Percentiles rank a stretch among this genome's conserved stretches.
Evolutionary conservation across 768 basidiomycete genomes (phyloP).

Genomic region (Hericium coralloides): DNA sequence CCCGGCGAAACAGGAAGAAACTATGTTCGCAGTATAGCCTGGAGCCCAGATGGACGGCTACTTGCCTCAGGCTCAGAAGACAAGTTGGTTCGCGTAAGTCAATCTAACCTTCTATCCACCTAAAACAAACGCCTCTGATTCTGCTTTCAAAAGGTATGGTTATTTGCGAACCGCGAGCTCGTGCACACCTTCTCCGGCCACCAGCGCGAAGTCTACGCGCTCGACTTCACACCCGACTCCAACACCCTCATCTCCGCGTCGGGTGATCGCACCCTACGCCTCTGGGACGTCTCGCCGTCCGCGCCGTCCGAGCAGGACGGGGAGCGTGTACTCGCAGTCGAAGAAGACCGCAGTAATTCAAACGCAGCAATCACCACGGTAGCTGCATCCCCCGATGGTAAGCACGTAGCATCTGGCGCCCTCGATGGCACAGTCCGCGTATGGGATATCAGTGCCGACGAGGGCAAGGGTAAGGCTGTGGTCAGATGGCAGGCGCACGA

Average conservation of each 20-base stretch:
- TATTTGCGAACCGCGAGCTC: background rate
- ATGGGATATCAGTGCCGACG: slow-evolving; percentile 34
- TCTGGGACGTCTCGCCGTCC: background rate
- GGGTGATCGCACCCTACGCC: background rate
- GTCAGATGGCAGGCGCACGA: slow-evolving; percentile 33
- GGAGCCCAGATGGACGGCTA: slow-evolving; percentile 23
- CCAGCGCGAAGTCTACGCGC: background rate
- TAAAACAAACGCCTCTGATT: background rate
- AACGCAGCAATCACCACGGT: background rate
- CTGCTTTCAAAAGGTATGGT: background rate
- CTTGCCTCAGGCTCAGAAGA: slow-evolving; percentile 28
- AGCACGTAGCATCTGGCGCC: slow-evolving; percentile 40
- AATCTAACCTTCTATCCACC: background rate
- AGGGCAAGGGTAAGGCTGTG: slow-evolving; percentile 23
- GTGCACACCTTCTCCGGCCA: background rate
- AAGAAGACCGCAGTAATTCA: background rate
- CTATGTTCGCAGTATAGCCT: slow-evolving; percentile 23
- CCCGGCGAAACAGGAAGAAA: slow-evolving; percentile 11
- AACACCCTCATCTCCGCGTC: slow-evolving; percentile 1
- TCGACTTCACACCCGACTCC: background rate
- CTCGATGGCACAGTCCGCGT: slow-evolving; percentile 45
- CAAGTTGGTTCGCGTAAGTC: slow-evolving; percentile 23
- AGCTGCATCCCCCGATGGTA: slow-evolving; percentile 18
- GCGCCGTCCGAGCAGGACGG: background rate
- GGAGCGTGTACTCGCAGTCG: background rate